Evolutionary conservation across 192 early-diverging fungal genomes (phyloP).

Genomic region (Haplosporangium gracile): DNA sequence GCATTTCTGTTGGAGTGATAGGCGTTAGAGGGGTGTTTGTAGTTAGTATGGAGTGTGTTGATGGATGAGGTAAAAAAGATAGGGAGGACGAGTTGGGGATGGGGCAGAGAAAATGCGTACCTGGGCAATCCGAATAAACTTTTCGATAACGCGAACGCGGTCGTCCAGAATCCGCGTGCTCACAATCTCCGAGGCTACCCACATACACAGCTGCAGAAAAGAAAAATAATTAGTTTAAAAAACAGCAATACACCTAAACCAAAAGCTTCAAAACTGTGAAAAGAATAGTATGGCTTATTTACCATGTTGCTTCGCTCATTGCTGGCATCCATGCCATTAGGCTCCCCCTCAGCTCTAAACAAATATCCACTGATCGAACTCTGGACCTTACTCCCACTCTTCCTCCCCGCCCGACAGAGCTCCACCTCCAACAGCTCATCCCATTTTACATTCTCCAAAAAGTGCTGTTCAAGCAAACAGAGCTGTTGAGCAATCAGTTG

Average conservation of each 20-base stretch:
- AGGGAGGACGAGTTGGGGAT: no score
- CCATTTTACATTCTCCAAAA: constrained; percentile 66
- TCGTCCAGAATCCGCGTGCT: constrained; percentile 54
- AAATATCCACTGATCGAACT: constrained; percentile 38
- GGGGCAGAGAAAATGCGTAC: constrained; percentile 17
- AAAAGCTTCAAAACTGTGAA: background rate
- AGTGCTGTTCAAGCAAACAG: constrained; percentile 64
- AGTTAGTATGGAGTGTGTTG: background rate
- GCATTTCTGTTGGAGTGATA: constrained; percentile 61
- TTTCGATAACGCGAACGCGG: constrained; percentile 70
- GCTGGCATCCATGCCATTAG: constrained; percentile 42
- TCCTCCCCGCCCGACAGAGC: constrained; percentile 53
- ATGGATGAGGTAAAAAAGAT: background rate
- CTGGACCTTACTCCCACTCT: constrained; percentile 12
- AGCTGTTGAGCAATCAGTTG: constrained; percentile 67
- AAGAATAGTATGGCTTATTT: background rate
- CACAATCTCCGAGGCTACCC: constrained; percentile 72
- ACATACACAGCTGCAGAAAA: constrained; percentile 57
- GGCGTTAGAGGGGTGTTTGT: no score
- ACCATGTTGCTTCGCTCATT: constrained; percentile 49
- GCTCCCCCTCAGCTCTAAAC: constrained; percentile 17
- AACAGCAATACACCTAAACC: background rate
- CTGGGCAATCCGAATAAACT: constrained; percentile 73
- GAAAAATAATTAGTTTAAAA: background rate
- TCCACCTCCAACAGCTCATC: constrained; percentile 64